A percentile compares a stretch with the other conserved stretches of the same genome.
Conservation (phyloP, 257 asterid species). For the Gardenia jasminoides region DNA sequence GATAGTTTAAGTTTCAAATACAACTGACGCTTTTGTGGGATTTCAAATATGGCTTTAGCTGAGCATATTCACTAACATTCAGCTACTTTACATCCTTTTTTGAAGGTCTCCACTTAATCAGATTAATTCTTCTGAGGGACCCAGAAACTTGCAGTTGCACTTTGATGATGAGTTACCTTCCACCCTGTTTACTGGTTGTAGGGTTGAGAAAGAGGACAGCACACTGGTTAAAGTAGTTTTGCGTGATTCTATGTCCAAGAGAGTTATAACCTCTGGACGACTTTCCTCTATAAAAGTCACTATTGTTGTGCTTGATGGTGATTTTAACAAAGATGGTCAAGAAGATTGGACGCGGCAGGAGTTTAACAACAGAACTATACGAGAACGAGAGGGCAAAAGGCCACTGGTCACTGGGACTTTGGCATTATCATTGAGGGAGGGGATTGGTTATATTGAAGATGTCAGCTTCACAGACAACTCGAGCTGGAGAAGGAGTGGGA, state of each 20-base stretch:
- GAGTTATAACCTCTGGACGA: conserved; percentile 48
- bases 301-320: conserved; percentile 74
- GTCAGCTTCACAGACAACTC: conserved; percentile 80
- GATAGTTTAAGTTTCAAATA: neutral
- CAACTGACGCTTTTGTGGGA: neutral
- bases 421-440: conserved; percentile 48
- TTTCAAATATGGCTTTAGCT: neutral
- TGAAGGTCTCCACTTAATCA: conserved; percentile 40
- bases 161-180: conserved; percentile 44
- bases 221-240: conserved; percentile 39
- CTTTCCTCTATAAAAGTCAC: conserved; percentile 50
- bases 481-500: conserved; percentile 86
- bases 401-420: conserved; percentile 72
- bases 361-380: conserved; percentile 41
- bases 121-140: conserved; percentile 25
- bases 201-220: conserved; percentile 37
- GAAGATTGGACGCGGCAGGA: conserved; percentile 67
- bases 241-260: conserved; percentile 41
- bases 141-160: conserved; percentile 51
- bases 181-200: conserved; percentile 58
- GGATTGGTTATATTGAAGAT: conserved; percentile 66
- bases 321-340: conserved; percentile 51
- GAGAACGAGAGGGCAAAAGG: conserved; percentile 76
- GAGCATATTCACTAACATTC: neutral
- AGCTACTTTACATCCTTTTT: neutral